Percentiles rank a stretch among this genome's conserved stretches.
Evolutionary conservation across 2,329 filamentous ascomycete species (phyloP).

Genomic region (Diaporthe ampelina): DNA sequence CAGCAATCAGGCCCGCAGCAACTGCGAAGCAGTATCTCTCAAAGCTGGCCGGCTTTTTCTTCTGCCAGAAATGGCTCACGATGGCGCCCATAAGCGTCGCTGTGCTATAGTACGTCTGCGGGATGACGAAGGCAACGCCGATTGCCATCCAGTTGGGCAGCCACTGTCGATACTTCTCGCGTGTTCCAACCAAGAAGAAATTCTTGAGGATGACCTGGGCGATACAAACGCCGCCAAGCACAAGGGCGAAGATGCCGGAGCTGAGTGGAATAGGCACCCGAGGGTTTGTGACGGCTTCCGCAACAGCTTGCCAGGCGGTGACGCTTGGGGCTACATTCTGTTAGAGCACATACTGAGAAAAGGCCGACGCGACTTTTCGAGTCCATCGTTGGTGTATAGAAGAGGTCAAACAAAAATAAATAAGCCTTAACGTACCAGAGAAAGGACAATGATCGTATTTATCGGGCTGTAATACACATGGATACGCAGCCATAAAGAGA

Average conservation of each 20-base stretch:
- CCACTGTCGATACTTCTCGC: constrained; percentile 67
- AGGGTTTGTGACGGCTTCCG: constrained; percentile 68
- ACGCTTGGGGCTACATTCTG: constrained; percentile 66
- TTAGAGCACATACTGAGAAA: neutral
- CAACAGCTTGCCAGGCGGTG: constrained; percentile 75
- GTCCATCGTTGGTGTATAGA: neutral
- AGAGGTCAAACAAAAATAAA: neutral
- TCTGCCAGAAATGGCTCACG: constrained; percentile 66
- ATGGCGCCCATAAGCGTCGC: constrained; percentile 70
- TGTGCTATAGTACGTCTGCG: constrained; percentile 68
- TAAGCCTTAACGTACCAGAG: constrained; percentile 47
- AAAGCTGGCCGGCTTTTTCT: constrained; percentile 64
- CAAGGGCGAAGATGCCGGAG: constrained; percentile 70
- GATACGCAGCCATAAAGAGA: constrained; percentile 61
- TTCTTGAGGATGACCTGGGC: constrained; percentile 54
- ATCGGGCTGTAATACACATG: constrained; percentile 71
- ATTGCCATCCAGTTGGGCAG: constrained; percentile 75
- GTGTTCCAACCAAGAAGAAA: constrained; percentile 63
- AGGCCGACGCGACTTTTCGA: too few relatives aligned
- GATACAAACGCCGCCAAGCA: constrained; percentile 52
- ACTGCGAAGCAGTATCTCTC: constrained; percentile 72
- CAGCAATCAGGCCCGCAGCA: constrained; percentile 72
- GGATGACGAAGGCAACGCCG: constrained; percentile 70
- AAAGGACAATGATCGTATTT: constrained; percentile 62
- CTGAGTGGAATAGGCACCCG: constrained; percentile 66